Evolutionary conservation across 176 grass and related monocot species (phyloP), one percentile per base, ranked within the genome.

Genomic region (Zoysia japonica): DNA sequence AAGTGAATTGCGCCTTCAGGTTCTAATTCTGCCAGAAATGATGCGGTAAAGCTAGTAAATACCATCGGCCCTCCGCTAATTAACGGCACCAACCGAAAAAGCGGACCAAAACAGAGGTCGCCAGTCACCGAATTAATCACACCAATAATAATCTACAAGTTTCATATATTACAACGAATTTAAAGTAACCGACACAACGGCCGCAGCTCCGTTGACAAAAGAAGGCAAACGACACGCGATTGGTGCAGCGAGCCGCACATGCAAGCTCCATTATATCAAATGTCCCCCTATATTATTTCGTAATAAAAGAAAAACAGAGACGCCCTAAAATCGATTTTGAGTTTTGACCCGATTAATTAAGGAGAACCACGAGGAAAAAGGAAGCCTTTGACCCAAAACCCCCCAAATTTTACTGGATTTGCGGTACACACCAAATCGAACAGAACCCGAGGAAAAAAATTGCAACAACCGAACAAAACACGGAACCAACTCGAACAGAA

Each of bases 231-330:
- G 3, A 69, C 74, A 60, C 47, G 63, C 76, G 14, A 52, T 66
- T 66, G 61, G 76, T 41, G 15, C 51, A 78, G 75, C 6, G 51
- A 42, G 16, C 5, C 6, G 70, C 63, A 63, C 82, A 84, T 68
- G 61, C 71, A 57, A 70, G 16, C 47, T 84, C 17, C 6, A 80
- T 49, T 57, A 80, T 81, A 80, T 76, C 71, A 71, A 88, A 84
- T 85, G 56, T 36, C 15, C 64, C 75, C 71, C 56, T 80, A 35
- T 80, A 81, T 47, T 59, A 71, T 71, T 38, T 60, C 28, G 13
- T 35, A 75, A 70, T 48, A 85, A 72, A 77, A 67, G n/a, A 37
- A 76, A 75, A 65, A 57, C 9, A 19, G 10, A 81, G 43, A 62
- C 60, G 59, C 45, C 70, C 2, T 1, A 42, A 70, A 81, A 67